phyloP scores from a whole-genome alignment of 768 basidiomycete genomes.

The Trametes coccinea region DNA sequence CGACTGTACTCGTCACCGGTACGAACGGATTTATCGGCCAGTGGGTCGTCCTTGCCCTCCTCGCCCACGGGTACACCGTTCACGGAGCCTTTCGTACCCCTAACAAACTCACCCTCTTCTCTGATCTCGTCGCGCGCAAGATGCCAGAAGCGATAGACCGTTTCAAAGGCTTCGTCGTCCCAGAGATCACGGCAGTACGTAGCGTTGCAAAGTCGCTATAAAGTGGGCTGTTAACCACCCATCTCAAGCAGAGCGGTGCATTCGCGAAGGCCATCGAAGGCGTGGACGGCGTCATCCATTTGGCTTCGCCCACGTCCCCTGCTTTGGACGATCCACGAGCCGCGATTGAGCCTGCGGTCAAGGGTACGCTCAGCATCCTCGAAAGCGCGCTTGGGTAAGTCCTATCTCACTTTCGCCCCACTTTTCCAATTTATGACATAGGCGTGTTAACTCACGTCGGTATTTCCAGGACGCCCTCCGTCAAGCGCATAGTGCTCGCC shows the following conservation, averaged over 20 bases:
- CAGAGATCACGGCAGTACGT: background rate
- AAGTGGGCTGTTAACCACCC: background rate
- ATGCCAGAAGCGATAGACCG: background rate
- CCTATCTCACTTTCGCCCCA: background rate
- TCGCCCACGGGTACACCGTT: conserved; percentile 59
- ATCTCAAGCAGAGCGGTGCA: conserved; percentile 48
- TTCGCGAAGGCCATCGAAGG: conserved; percentile 79
- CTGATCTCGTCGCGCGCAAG: conserved; percentile 42
- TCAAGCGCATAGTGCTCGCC: conserved; percentile 65
- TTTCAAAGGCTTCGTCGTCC: background rate
- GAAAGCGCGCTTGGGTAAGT: conserved; percentile 40
- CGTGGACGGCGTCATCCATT: conserved; percentile 68
- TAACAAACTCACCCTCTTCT: conserved; percentile 56
- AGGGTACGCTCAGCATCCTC: conserved; percentile 66
- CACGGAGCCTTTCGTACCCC: conserved; percentile 62
- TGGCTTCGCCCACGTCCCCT: conserved; percentile 58
- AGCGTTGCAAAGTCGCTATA: too few relatives aligned
- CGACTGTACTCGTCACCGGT: conserved; percentile 50
- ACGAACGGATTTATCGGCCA: conserved; percentile 57
- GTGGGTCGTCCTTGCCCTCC: conserved; percentile 53
- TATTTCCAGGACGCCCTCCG: conserved; percentile 6
- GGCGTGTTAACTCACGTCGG: conserved; percentile 21
- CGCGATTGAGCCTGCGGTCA: conserved; percentile 67
- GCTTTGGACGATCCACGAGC: conserved; percentile 48
- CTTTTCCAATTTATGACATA: background rate